These are phyloP conservation scores for Yamadazyma phyllophila DNA, from an alignment of 805 yeast genomes.

Conservation along the genomic window DNA sequence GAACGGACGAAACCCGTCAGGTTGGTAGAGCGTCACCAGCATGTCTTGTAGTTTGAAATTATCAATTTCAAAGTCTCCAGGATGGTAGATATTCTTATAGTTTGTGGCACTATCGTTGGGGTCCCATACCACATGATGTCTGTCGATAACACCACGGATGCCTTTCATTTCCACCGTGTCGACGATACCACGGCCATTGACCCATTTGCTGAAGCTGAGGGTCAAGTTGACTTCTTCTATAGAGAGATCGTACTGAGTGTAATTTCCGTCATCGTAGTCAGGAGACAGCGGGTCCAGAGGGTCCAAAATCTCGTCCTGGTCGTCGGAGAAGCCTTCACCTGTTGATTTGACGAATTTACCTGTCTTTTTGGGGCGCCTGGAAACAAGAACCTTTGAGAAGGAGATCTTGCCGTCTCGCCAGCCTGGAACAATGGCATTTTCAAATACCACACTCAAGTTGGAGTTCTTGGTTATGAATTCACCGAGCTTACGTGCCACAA, in stretches of 20 bases:
- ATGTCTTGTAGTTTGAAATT: slow-evolving; percentile 82
- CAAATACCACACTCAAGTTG: slow-evolving; percentile 80
- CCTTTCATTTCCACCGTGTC: slow-evolving; percentile 77
- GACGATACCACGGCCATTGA: slow-evolving; percentile 84
- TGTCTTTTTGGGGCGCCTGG: slow-evolving; percentile 69
- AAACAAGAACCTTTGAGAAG: slow-evolving; percentile 80
- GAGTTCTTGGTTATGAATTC: slow-evolving; percentile 80
- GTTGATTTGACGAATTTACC: slow-evolving; percentile 58
- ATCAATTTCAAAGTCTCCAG: slow-evolving; percentile 93
- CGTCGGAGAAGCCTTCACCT: too few relatives aligned
- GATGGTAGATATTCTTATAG: slow-evolving; percentile 66
- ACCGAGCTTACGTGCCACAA: slow-evolving; percentile 78
- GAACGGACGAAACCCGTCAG: slow-evolving; percentile 76
- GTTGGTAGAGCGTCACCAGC: slow-evolving; percentile 77
- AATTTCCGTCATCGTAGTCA: slow-evolving; percentile 81
- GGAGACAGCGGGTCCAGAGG: too few relatives aligned
- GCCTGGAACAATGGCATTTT: slow-evolving; percentile 90
- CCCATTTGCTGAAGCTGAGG: slow-evolving; percentile 80
- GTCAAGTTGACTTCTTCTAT: slow-evolving; percentile 83
- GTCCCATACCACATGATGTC: slow-evolving; percentile 83
- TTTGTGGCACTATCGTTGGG: slow-evolving; percentile 80
- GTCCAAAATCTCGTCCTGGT: too few relatives aligned
- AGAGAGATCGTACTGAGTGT: slow-evolving; percentile 91
- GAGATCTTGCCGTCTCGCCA: slow-evolving; percentile 87
- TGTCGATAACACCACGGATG: slow-evolving; percentile 86